Evolutionary conservation across 108 stramenopile genomes (phyloP).

Genomic region (Nitzschia sp.): DNA sequence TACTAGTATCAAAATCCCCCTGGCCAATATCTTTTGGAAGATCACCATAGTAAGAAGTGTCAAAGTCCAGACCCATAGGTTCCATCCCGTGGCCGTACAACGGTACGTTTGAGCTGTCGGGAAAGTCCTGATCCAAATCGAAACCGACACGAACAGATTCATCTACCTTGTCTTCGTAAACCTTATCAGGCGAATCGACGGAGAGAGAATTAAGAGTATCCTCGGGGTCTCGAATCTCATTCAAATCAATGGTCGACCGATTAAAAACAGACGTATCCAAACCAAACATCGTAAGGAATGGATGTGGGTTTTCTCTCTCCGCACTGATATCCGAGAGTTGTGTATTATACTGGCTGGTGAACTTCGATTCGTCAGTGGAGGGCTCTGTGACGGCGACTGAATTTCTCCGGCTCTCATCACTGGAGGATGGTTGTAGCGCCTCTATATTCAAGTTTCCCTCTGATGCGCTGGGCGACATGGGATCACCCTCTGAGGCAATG

Average conservation of each 20-base stretch:
- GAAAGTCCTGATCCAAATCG: neutral
- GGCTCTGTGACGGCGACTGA: neutral
- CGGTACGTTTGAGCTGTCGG: too few relatives aligned
- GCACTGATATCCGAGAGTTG: neutral
- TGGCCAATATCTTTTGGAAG: neutral
- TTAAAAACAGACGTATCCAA: neutral
- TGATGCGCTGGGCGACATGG: neutral
- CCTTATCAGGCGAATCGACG: neutral
- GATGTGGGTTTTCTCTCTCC: neutral
- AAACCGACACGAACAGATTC: neutral
- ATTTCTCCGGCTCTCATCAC: neutral
- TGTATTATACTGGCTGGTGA: too few relatives aligned
- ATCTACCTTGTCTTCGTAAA: constrained; percentile 2
- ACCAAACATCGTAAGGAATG: constrained; percentile 4
- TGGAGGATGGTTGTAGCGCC: neutral
- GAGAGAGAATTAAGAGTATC: neutral
- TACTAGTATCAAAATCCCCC: neutral
- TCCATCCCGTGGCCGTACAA: neutral
- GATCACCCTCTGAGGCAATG: neutral
- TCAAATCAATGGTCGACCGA: neutral
- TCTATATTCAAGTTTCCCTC: neutral
- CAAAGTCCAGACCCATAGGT: neutral
- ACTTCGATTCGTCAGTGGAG: neutral
- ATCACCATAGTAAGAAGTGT: neutral
- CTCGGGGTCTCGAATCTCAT: neutral